Conservation (phyloP, 208 protist genomes). For the Leishmania tropica region DNA sequence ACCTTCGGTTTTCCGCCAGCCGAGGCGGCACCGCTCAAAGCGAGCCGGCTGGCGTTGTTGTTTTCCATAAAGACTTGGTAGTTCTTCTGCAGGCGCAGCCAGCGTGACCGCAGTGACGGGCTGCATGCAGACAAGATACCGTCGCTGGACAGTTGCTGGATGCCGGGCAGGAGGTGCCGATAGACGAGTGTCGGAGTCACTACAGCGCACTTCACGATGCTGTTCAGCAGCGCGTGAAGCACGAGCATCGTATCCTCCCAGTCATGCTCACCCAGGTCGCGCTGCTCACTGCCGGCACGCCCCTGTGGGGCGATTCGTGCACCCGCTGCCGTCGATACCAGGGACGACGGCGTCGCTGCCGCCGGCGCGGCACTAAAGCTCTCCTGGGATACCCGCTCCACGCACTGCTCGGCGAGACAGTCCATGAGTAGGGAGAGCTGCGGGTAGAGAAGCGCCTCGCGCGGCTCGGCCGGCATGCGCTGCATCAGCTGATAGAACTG, state of each 20-base stretch:
- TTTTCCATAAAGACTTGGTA: conserved; percentile 51
- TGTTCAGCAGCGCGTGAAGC: conserved; percentile 41
- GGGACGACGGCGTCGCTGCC: not conserved
- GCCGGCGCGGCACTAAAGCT: not conserved
- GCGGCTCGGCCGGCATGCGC: conserved; percentile 67
- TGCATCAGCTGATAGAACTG: conserved; percentile 56
- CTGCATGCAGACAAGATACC: conserved; percentile 29
- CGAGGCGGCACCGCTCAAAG: conserved; percentile 3
- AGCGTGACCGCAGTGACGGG: conserved; percentile 42
- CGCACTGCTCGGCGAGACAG: conserved; percentile 40
- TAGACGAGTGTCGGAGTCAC: conserved; percentile 64
- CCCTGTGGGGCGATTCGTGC: not conserved
- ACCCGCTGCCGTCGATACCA: not conserved
- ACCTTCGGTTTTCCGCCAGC: conserved; percentile 18
- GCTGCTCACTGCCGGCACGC: not conserved
- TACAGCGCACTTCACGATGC: conserved; percentile 61
- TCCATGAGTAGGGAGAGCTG: conserved; percentile 57
- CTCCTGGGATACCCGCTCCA: conserved; percentile 22
- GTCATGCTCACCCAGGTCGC: conserved; percentile 11
- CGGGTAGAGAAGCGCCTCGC: conserved; percentile 67
- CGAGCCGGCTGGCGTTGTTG: conserved; percentile 35
- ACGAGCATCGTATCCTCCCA: conserved; percentile 54
- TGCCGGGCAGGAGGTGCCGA: conserved; percentile 55
- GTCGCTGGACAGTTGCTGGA: conserved; percentile 41
- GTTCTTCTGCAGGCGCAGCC: conserved; percentile 42